Evolutionary conservation across 2,329 filamentous ascomycete genomes (phyloP), one percentile per base, ranked within the genome.

Genomic region (Aspergillus tubingensis): DNA sequence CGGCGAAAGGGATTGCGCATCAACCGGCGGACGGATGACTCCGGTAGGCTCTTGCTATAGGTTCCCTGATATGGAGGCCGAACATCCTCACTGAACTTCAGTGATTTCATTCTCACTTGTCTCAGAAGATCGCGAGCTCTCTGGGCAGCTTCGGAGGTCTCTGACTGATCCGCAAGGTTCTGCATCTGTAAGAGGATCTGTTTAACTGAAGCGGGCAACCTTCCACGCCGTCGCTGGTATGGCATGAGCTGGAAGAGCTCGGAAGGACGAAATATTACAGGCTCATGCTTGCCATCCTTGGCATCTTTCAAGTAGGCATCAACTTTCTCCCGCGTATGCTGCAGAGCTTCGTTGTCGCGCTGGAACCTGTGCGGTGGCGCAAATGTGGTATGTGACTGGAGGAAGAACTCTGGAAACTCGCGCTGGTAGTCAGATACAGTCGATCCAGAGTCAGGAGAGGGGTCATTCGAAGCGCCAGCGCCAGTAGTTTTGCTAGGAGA

Each of bases 391-490:
- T 91, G 84, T 2, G 87, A 82, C 60, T 91, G 89, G 49, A 95
- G 71, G 63, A 90, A 93, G 74, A 97, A 98, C 0, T 91, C 88
- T 32, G 92, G 84, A 70, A 98, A 98, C 38, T 83, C 80, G 66
- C 86, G 87, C 17, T 90, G 80, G 66, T 91, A 93, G 48, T 86
- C 82, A 0, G 84, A 82, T 23, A 76, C 68, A 3, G 69, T 54
- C 5, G 69, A 66, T 56, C 71, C 63, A 7, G 65, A 30, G 23
- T 72, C 68, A 41, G 68, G 65, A 17, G 66, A 58, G 2, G 59
- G 17, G 8, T 64, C 57, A 8, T 60, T 61, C 13, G 61, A n/a
- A 19, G 53, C n/a, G 11, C 61, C 61, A 43, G 63, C 63, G 10
- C 36, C 23, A 0, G 64, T 49, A 1, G 60, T 8, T 57, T 71